Evolutionary conservation across 768 basidiomycete species (phyloP), one percentile per base, ranked within the genome.

Genomic region (Lentinula guzmanii): DNA sequence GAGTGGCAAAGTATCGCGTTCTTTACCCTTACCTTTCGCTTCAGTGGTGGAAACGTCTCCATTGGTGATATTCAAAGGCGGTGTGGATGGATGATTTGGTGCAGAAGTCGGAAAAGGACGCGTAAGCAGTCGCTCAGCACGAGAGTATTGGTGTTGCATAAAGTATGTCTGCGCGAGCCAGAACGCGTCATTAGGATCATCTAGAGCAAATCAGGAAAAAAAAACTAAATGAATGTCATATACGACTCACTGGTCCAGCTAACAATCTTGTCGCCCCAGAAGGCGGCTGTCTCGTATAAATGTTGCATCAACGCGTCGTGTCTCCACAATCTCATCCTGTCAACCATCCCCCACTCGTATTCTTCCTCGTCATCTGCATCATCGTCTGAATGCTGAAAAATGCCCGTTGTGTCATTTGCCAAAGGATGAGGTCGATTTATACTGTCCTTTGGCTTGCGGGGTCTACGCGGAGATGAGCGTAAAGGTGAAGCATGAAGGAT

Each of bases 281-380:
- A 98, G 5, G 91, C 89, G 2, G 97, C 96, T 0, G 95, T 97
- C 65, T 94, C 92, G 73, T 98, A 97, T 11, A 99, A 76, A 79
- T 99, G 97, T 74, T 98, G 97, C 87, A 95, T 95, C 65, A 99
- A 83, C 45, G 97, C 96, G 76, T 98, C 97, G 69, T 98, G 95
- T 45, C 97, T 79, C 96, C 96, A 98, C 48, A 94, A 76, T 61
- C 97, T 81, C 93, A 99, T 95, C 34, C 95, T 84, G 75, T 98
- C 95, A 3, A 98, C 86, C 80, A 92, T 87, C 1, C 86, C 86
- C 92, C 91, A 95, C 65, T 89, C 86, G 51, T 82, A 79, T 45
- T 81, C 81, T 42, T 79, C 80, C 39, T 83, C 78, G 42, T 82
- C 85, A 51, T 85, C 82, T 21, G 79, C 84, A 57, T 80, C 83